Evolutionary conservation across 2,329 filamentous ascomycete species (phyloP), one percentile per base, ranked within the genome.

Genomic region (Elsinoe necatrix): DNA sequence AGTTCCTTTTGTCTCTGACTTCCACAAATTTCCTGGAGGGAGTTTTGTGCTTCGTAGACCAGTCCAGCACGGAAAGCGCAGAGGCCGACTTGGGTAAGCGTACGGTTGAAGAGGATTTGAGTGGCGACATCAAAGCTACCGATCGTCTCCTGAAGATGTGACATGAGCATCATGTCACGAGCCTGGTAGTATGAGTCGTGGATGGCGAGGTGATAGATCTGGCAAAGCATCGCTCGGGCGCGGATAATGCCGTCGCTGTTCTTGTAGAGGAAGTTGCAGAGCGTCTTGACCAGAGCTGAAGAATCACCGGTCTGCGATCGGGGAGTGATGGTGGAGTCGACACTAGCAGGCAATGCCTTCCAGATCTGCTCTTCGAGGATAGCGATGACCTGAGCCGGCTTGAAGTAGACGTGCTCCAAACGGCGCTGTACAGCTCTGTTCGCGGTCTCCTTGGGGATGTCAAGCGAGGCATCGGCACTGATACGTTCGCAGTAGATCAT

Each of bases 141-240:
- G 71, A 98, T 98, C 56, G 88, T 95, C 78, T 98, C 93, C 70
- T 96, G 92, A 69, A 98, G 78, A 77, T 98, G 93, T 16, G 93
- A 98, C 90, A 98, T 98, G 72, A 98, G 83, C 86, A 97, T 95
- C 87, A 98, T 92, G 73, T 98, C 95, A 63, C 93, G 88, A 67
- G 93, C 87, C 75, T 87, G 89, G 81, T 95, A 97, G 80, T 97
- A 98, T 67, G 95, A 86, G 74, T 96, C 91, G 74, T 98, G 93
- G 55, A 98, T 82, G 52, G 93, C 93, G 65, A 96, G 80, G 84
- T 95, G 95, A 79, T 98, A 98, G 61, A 98, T 93, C 75, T 97
- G 90, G 79, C 89, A 96, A 61, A 98, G 81, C 91, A 98, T 97
- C 45, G 93, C 92, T 59, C 93, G 86, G 59, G 92, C 95, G 63